These are phyloP conservation scores for Cetraspora pellucida DNA, from an alignment of 192 early-diverging fungal genomes.

Conservation along the genomic window DNA sequence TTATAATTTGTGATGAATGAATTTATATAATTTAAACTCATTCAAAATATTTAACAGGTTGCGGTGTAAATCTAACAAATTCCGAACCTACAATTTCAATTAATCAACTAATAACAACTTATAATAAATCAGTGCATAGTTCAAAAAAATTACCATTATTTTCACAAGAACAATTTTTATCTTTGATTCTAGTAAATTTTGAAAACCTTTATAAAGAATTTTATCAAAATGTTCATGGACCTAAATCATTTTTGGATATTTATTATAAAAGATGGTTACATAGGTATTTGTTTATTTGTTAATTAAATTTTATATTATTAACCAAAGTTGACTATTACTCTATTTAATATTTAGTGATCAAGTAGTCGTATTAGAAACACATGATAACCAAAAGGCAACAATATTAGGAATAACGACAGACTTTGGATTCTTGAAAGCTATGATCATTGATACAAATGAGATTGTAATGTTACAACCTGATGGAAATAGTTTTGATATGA, in stretches of 20 bases:
- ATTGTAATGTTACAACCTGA: slow-evolving; percentile 87
- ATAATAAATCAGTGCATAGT: slow-evolving; percentile 55
- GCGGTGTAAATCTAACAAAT: slow-evolving; percentile 89
- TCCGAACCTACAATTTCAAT: slow-evolving; percentile 81
- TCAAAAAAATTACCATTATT: slow-evolving; percentile 49
- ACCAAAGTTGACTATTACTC: not conserved
- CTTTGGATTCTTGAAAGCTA: slow-evolving; percentile 75
- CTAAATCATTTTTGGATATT: slow-evolving; percentile 69
- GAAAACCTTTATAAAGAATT: slow-evolving; percentile 79
- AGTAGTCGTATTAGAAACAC: slow-evolving; percentile 64
- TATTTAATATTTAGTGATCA: slow-evolving; percentile 53
- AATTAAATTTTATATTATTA: not conserved
- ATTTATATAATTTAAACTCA: not conserved
- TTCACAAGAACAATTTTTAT: slow-evolving; percentile 69
- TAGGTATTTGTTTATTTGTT: slow-evolving; percentile 44
- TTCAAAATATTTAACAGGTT: slow-evolving; percentile 51
- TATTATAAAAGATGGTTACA: slow-evolving; percentile 94
- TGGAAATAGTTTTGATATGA: slow-evolving; percentile 98
- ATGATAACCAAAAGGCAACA: slow-evolving; percentile 56
- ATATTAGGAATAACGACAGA: slow-evolving; percentile 78
- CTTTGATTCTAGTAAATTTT: slow-evolving; percentile 69
- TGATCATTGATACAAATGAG: slow-evolving; percentile 45
- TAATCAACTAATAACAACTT: slow-evolving; percentile 73
- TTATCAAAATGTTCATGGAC: slow-evolving; percentile 55
- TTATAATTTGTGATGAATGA: not conserved